Conservation (phyloP, 176 grass and related monocot genomes). For the Bolboschoenus planiculmis region DNA sequence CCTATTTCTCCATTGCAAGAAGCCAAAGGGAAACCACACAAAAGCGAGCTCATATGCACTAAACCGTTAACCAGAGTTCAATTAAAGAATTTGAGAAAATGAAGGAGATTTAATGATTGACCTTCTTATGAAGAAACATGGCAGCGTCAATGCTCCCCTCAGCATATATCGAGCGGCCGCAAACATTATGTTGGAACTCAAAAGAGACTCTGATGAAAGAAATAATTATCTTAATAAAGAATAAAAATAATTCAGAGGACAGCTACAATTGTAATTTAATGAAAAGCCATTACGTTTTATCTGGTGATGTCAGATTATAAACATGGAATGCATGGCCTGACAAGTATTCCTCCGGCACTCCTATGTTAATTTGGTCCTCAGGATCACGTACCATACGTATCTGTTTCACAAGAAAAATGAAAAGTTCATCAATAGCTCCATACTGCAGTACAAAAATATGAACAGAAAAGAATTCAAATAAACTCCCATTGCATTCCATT, state of each 20-base stretch:
- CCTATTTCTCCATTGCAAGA: not conserved
- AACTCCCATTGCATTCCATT: not conserved
- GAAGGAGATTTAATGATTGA: constrained; percentile 7
- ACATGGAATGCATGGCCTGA: constrained; percentile 85
- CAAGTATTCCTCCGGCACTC: constrained; percentile 74
- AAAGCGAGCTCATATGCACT: not conserved
- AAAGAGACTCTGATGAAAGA: constrained; percentile 57
- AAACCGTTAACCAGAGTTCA: not conserved
- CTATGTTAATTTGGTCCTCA: constrained; percentile 60
- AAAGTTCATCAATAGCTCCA: not conserved
- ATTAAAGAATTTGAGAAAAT: not conserved
- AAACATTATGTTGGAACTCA: constrained; percentile 97
- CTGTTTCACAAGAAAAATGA: constrained; percentile 26
- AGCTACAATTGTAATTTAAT: not conserved
- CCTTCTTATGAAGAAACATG: constrained; percentile 81
- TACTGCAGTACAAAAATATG: not conserved
- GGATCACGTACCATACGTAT: constrained; percentile 71
- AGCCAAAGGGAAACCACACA: not conserved
- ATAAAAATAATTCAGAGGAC: not conserved
- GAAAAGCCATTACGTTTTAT: constrained; percentile 58
- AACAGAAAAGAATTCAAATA: not conserved
- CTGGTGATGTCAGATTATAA: constrained; percentile 91
- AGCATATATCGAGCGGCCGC: constrained; percentile 79
- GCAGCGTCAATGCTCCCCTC: constrained; percentile 88
- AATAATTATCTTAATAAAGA: constrained; percentile 1